These are phyloP conservation scores for Kwoniella bestiolae DNA, from an alignment of 768 basidiomycete genomes.

Conservation along the genomic window DNA sequence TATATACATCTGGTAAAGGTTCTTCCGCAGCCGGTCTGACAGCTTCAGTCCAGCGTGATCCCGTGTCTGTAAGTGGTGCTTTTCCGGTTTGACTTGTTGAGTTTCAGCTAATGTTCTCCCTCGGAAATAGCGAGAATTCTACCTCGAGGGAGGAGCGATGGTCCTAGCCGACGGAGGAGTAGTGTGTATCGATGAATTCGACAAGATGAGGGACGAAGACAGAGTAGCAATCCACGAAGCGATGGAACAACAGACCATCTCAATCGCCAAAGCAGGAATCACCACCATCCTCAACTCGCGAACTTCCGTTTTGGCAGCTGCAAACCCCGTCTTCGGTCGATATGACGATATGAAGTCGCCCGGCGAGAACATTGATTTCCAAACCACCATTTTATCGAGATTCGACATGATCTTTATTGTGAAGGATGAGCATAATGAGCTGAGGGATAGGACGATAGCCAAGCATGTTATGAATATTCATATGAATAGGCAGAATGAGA, in stretches of 20 bases:
- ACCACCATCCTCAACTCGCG: constrained; percentile 95
- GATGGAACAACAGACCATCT: constrained; percentile 99
- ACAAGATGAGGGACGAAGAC: constrained; percentile 99
- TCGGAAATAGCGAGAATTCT: constrained; percentile 81
- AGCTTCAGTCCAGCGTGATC: constrained; percentile 92
- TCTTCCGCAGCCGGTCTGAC: constrained; percentile 98
- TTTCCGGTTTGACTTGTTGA: not conserved
- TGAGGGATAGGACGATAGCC: constrained; percentile 91
- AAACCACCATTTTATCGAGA: constrained; percentile 95
- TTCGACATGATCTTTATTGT: constrained; percentile 99
- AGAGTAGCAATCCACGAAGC: constrained; percentile 99
- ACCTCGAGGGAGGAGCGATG: constrained; percentile 99
- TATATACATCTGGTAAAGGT: constrained; percentile 98
- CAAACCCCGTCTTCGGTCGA: constrained; percentile 95
- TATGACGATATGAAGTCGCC: constrained; percentile 84
- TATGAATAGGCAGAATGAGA: constrained; percentile 87
- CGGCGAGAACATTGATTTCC: constrained; percentile 50
- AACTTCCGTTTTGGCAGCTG: constrained; percentile 93
- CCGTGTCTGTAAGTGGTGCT: constrained; percentile 77
- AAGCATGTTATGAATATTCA: constrained; percentile 98
- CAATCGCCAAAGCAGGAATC: constrained; percentile 98
- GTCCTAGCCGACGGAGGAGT: constrained; percentile 97
- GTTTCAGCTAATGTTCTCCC: not conserved
- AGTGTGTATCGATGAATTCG: constrained; percentile 99
- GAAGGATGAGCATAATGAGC: constrained; percentile 95